Percentiles rank a stretch among this genome's conserved stretches.
Evolutionary conservation across 768 basidiomycete species (phyloP).

Genomic region (Amanita fuliginea): DNA sequence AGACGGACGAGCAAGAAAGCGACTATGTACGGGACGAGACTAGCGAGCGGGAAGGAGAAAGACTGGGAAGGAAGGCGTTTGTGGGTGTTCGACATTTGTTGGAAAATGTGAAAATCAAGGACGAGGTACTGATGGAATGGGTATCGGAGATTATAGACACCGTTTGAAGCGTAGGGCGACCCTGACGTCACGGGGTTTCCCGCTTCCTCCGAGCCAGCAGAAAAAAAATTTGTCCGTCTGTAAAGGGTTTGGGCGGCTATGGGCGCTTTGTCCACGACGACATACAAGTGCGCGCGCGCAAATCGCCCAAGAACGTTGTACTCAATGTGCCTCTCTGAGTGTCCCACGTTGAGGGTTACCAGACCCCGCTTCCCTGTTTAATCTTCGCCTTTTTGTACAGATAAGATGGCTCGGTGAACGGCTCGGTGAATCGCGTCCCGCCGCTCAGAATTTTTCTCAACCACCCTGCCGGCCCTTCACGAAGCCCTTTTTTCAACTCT

Average conservation of each 20-base stretch:
- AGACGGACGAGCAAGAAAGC: slow-evolving; percentile 54
- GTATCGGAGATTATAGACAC: slow-evolving; percentile 28
- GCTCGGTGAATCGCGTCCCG: slow-evolving; percentile 26
- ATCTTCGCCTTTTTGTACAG: slow-evolving; percentile 13
- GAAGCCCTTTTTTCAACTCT: slow-evolving; percentile 8
- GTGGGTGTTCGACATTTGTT: slow-evolving; percentile 44
- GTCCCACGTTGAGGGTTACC: not conserved
- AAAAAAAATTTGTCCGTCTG: slow-evolving; percentile 31
- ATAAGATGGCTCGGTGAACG: slow-evolving; percentile 46
- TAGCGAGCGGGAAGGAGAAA: slow-evolving; percentile 57
- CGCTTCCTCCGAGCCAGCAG: slow-evolving; percentile 28
- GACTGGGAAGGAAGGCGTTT: slow-evolving; percentile 65
- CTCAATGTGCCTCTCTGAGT: not conserved
- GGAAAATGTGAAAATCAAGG: slow-evolving; percentile 54
- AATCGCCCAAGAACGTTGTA: not conserved
- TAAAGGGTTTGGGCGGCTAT: slow-evolving; percentile 13
- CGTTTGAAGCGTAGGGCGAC: slow-evolving; percentile 3
- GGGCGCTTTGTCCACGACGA: slow-evolving; percentile 6
- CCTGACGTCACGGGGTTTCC: slow-evolving; percentile 21
- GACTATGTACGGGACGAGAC: slow-evolving; percentile 35
- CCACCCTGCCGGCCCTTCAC: slow-evolving; percentile 13
- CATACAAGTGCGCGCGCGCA: not conserved
- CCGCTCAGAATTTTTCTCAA: slow-evolving; percentile 14
- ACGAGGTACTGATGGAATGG: slow-evolving; percentile 39
- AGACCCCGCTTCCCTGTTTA: not conserved